These are phyloP conservation scores for Spergularia marina DNA, from an alignment of 148 eudicot species.

Conservation along the genomic window DNA sequence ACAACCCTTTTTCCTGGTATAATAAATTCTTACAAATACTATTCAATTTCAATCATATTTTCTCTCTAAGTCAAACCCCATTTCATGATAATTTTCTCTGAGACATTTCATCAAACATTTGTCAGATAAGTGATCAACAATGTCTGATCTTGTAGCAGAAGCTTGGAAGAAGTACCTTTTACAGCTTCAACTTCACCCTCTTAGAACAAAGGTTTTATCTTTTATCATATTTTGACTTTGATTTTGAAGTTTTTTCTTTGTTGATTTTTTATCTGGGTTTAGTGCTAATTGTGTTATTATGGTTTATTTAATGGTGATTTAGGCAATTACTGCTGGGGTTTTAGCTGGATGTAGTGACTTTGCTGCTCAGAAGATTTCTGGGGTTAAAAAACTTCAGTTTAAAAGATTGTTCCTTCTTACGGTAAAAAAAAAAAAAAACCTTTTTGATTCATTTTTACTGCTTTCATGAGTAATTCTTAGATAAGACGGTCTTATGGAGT, in stretches of 20 bases:
- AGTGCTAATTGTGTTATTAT: slow-evolving; percentile 11
- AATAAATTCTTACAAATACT: not conserved
- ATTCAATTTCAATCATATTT: not conserved
- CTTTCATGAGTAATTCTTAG: not conserved
- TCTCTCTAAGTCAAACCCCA: not conserved
- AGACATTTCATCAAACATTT: slow-evolving; percentile 12
- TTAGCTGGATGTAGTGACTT: slow-evolving; percentile 54
- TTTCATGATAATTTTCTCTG: not conserved
- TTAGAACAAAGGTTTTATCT: slow-evolving; percentile 52
- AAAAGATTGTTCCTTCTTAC: slow-evolving; percentile 46
- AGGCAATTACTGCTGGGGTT: slow-evolving; percentile 62
- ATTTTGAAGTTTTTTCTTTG: not conserved
- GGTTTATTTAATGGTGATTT: slow-evolving; percentile 9
- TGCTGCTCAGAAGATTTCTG: slow-evolving; percentile 62
- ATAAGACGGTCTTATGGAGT: not conserved
- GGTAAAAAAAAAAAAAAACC: slow-evolving; percentile 30
- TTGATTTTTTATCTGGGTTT: slow-evolving; percentile 20
- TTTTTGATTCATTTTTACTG: not conserved
- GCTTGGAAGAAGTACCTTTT: slow-evolving; percentile 52
- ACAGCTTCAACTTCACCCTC: slow-evolving; percentile 50
- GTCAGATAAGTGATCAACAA: slow-evolving; percentile 18
- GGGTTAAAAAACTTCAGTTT: slow-evolving; percentile 48
- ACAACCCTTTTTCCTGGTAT: not conserved
- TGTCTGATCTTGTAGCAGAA: slow-evolving; percentile 49
- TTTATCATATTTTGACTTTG: not conserved